These are phyloP conservation scores for Carex kokanica DNA, from an alignment of 176 grass and related monocot genomes.

Conservation along the genomic window DNA sequence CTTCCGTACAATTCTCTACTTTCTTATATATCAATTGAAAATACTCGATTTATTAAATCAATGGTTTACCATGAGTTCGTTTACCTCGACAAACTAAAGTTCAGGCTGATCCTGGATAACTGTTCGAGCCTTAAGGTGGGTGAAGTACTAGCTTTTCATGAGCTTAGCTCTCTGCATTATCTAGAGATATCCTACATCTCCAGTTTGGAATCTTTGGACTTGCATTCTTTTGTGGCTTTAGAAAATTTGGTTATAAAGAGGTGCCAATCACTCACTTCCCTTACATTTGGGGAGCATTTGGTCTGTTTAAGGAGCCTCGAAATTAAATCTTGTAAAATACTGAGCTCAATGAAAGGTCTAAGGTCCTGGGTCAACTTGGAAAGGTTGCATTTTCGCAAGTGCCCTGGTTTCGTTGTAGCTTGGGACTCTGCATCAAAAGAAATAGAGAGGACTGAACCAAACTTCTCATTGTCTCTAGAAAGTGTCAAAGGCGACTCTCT, in stretches of 20 bases:
- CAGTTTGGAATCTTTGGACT: not conserved
- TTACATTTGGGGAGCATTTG: not conserved
- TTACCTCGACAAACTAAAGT: no score
- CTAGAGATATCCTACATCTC: not conserved
- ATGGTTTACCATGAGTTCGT: no score
- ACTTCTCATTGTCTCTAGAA: not conserved
- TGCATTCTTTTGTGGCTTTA: conserved; percentile 18
- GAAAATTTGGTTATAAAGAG: not conserved
- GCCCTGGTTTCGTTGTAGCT: not conserved
- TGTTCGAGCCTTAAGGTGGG: no score
- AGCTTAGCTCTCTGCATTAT: not conserved
- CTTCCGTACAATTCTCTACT: no score
- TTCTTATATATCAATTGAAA: no score
- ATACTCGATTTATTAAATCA: no score
- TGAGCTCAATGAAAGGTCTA: conserved; percentile 6
- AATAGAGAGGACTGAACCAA: not conserved
- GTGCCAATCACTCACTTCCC: not conserved
- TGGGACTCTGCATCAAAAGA: not conserved
- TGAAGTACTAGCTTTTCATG: not conserved
- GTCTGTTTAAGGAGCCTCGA: not conserved
- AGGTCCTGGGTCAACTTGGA: not conserved
- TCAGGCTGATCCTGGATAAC: no score
- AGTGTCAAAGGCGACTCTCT: rapidly evolving
- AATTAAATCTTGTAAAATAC: rapidly evolving
- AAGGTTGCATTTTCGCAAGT: rapidly evolving